These are phyloP conservation scores for Claviceps sp. DNA, from an alignment of 2,329 filamentous ascomycete species.

Conservation along the genomic window DNA sequence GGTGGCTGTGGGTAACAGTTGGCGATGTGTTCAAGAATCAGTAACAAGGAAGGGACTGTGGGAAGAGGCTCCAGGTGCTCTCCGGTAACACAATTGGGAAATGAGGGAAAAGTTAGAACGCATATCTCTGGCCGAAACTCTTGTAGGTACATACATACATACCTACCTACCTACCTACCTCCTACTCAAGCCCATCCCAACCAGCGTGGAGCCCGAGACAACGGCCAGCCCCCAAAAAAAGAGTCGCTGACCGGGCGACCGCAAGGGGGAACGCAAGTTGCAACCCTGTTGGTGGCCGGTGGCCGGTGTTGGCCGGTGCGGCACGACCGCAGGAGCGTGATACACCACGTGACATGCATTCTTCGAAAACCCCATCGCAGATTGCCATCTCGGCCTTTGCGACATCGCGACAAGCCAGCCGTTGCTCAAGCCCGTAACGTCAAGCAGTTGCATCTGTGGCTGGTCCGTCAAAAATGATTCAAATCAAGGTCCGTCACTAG, in stretches of 20 bases:
- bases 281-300: background rate
- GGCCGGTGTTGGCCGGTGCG: too few species aligned
- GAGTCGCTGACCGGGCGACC: constrained; percentile 18
- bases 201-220: background rate
- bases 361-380: background rate
- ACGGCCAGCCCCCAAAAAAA: constrained; percentile 10
- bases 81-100: too few species aligned
- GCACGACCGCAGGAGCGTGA: background rate
- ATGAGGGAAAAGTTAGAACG: background rate
- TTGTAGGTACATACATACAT: too few species aligned
- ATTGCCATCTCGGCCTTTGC: background rate
- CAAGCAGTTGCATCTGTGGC: constrained; percentile 6
- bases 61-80: too few species aligned
- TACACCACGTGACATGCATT: constrained; percentile 1
- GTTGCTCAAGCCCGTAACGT: background rate
- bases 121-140: background rate
- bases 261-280: background rate
- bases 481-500: constrained; percentile 54
- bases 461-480: constrained; percentile 58
- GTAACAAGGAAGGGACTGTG: too few species aligned
- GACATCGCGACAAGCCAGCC: background rate
- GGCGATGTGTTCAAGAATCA: too few species aligned
- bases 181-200: background rate
- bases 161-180: too few species aligned
- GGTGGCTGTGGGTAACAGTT: too few species aligned